Evolutionary conservation across 2,329 filamentous ascomycete genomes (phyloP).

Genomic region (Pseudocercospora cruenta): DNA sequence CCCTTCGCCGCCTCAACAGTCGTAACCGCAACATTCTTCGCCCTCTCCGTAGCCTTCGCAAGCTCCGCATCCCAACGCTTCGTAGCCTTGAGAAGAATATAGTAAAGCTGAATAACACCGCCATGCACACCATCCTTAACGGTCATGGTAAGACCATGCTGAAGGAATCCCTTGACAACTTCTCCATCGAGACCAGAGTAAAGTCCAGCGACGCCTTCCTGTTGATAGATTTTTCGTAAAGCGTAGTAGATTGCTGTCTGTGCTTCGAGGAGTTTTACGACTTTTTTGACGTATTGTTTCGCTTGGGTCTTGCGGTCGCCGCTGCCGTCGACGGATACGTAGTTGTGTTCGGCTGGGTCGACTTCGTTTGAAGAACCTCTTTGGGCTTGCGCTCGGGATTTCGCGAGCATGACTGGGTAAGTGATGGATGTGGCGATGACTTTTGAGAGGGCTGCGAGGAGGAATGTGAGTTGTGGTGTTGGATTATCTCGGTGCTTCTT

Average conservation of each 20-base stretch:
- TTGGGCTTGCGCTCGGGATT: slow-evolving; percentile 73
- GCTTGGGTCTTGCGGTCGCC: slow-evolving; percentile 17
- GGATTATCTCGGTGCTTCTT: slow-evolving; percentile 57
- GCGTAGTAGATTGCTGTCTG: slow-evolving; percentile 37
- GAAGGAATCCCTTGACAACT: slow-evolving; percentile 80
- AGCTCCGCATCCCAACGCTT: slow-evolving; percentile 48
- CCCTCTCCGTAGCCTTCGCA: slow-evolving; percentile 34
- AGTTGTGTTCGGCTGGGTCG: slow-evolving; percentile 23
- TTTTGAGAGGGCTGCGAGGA: slow-evolving; percentile 78
- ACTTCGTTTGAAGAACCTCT: slow-evolving; percentile 34
- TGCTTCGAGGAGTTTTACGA: slow-evolving; percentile 31
- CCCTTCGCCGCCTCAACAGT: slow-evolving; percentile 28
- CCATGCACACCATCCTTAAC: slow-evolving; percentile 78
- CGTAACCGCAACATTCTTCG: slow-evolving; percentile 33
- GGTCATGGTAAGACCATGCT: slow-evolving; percentile 84
- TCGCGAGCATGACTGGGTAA: slow-evolving; percentile 86
- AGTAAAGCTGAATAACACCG: slow-evolving; percentile 72
- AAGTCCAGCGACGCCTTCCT: slow-evolving; percentile 68
- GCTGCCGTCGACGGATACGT: slow-evolving; percentile 18
- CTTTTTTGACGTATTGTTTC: slow-evolving; percentile 22
- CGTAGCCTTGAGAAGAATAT: slow-evolving; percentile 59
- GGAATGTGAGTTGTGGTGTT: slow-evolving; percentile 60
- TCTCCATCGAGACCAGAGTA: slow-evolving; percentile 79
- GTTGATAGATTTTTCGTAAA: slow-evolving; percentile 37
- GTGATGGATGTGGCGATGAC: slow-evolving; percentile 74